phyloP scores from a whole-genome alignment of 2,329 filamentous ascomycete species.

The Cercospora nicotianae region DNA sequence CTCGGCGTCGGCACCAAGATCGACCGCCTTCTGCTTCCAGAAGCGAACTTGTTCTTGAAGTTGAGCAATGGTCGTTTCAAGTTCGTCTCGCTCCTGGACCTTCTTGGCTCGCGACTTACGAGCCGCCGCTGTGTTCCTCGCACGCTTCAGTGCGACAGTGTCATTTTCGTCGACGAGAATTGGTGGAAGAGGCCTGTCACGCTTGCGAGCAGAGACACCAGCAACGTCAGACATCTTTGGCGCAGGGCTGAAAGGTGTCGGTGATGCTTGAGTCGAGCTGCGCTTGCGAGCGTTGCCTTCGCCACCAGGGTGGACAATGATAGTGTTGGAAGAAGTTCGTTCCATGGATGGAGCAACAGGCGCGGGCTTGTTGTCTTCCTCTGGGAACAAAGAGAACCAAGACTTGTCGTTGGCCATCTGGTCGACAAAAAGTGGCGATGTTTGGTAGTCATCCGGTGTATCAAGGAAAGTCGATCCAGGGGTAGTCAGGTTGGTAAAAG shows the following conservation, averaged over 20 bases:
- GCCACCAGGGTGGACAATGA: slow-evolving; percentile 42
- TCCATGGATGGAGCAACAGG: slow-evolving; percentile 41
- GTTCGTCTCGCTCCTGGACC: slow-evolving; percentile 69
- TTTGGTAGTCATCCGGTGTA: slow-evolving; percentile 74
- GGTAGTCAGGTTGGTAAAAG: slow-evolving; percentile 81
- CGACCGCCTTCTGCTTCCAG: slow-evolving; percentile 34
- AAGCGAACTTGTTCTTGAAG: slow-evolving; percentile 44
- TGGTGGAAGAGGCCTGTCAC: slow-evolving; percentile 76
- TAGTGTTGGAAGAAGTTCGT: slow-evolving; percentile 42
- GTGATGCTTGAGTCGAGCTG: slow-evolving; percentile 38
- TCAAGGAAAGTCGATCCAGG: slow-evolving; percentile 72
- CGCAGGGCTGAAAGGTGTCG: slow-evolving; percentile 39
- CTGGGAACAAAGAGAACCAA: slow-evolving; percentile 76
- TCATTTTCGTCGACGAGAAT: slow-evolving; percentile 76
- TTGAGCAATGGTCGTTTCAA: slow-evolving; percentile 68
- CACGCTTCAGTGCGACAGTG: slow-evolving; percentile 82
- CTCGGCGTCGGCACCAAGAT: slow-evolving; percentile 17
- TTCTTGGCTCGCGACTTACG: slow-evolving; percentile 91
- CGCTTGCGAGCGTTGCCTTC: slow-evolving; percentile 38
- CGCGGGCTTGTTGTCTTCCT: slow-evolving; percentile 40
- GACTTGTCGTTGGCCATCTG: slow-evolving; percentile 57
- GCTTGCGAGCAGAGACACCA: slow-evolving; percentile 70
- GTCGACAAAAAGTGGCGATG: slow-evolving; percentile 72
- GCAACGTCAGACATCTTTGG: slow-evolving; percentile 67
- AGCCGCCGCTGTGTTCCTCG: slow-evolving; percentile 88